A percentile compares a stretch with the other conserved stretches of the same genome.
These are phyloP conservation scores for Magnolia kwangsiensis DNA, from an alignment of 164 flowering plant genomes.

Conservation along the genomic window DNA sequence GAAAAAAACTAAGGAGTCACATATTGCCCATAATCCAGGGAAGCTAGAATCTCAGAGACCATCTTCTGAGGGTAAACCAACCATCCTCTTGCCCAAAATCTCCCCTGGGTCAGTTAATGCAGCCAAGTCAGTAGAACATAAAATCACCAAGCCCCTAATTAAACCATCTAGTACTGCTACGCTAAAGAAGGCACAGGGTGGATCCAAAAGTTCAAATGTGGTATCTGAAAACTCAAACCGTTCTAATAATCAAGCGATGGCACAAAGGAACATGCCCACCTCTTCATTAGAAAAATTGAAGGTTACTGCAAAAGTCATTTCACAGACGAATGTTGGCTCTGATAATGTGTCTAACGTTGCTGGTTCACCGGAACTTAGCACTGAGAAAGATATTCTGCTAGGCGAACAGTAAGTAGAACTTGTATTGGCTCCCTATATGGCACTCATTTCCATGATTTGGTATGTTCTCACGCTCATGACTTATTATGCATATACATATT, in stretches of 20 bases:
- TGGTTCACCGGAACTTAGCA: conserved; percentile 18
- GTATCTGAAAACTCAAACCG: conserved; percentile 32
- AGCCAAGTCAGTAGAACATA: conserved; percentile 32
- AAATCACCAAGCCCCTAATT: conserved; percentile 25
- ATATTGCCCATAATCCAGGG: conserved; percentile 26
- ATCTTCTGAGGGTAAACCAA: conserved; percentile 27
- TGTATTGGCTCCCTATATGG: not conserved
- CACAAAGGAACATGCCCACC: conserved; percentile 38
- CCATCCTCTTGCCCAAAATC: conserved; percentile 29
- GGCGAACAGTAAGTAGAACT: conserved; percentile 39
- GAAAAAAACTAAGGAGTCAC: conserved; percentile 17
- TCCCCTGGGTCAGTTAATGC: conserved; percentile 31
- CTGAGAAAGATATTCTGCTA: conserved; percentile 22
- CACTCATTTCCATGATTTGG: not conserved
- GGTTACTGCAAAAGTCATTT: conserved; percentile 34
- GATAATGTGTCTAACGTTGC: conserved; percentile 16
- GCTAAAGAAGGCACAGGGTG: conserved; percentile 31
- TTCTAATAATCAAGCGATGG: conserved; percentile 31
- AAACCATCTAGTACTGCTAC: conserved; percentile 32
- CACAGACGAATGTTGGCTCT: conserved; percentile 11
- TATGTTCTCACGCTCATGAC: not conserved
- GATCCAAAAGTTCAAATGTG: conserved; percentile 27
- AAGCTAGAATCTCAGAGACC: conserved; percentile 33
- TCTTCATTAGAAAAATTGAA: conserved; percentile 45
- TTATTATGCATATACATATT: not conserved